These are phyloP conservation scores for Butyriboletus loyo DNA, from an alignment of 768 basidiomycete genomes.

Conservation along the genomic window DNA sequence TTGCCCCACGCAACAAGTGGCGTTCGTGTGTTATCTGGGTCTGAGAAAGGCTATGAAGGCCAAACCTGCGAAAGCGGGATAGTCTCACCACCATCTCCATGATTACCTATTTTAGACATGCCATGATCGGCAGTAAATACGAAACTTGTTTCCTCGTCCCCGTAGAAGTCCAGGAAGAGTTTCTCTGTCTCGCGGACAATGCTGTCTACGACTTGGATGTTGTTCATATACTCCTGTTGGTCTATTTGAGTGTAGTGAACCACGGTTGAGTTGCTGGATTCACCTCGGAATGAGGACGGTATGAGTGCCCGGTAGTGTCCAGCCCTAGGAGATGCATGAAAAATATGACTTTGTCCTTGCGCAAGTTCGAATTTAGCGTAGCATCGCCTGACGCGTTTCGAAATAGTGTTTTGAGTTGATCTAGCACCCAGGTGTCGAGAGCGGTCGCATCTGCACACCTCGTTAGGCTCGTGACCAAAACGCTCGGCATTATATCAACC, in stretches of 20 bases:
- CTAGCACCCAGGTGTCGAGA: constrained; percentile 77
- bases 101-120: constrained; percentile 86
- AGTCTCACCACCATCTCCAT: constrained; percentile 76
- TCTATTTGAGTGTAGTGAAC: not conserved
- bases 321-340: constrained; percentile 83
- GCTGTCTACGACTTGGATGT: constrained; percentile 73
- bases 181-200: constrained; percentile 67
- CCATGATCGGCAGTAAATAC: constrained; percentile 89
- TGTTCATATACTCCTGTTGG: constrained; percentile 79
- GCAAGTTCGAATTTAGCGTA: constrained; percentile 48
- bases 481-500: constrained; percentile 37
- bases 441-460: constrained; percentile 60
- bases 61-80: not conserved
- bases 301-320: constrained; percentile 86
- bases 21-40: constrained; percentile 85
- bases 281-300: constrained; percentile 77
- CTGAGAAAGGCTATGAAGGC: constrained; percentile 35
- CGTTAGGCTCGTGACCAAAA: not conserved
- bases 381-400: constrained; percentile 58
- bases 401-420: constrained; percentile 61
- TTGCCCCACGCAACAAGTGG: constrained; percentile 82
- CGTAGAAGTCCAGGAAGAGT: constrained; percentile 61
- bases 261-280: not conserved
- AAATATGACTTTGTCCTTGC: constrained; percentile 62
- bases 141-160: constrained; percentile 66